phyloP scores from a whole-genome alignment of 2,329 filamentous ascomycete species.

The Aspergillus fijiensis region DNA sequence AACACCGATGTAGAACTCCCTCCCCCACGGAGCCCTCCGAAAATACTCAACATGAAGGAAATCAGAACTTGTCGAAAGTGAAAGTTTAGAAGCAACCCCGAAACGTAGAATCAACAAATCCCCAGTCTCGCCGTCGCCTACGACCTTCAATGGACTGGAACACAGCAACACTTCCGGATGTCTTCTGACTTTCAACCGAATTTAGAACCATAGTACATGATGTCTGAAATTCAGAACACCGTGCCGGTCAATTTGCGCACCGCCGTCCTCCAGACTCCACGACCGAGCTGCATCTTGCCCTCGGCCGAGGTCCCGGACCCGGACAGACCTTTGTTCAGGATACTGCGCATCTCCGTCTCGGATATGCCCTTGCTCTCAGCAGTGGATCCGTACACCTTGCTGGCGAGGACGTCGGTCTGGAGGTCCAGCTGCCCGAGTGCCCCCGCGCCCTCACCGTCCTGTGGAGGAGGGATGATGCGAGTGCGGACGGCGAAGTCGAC shows the following conservation, averaged over 20 bases:
- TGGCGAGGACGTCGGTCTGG: slow-evolving; percentile 40
- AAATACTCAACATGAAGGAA: not conserved
- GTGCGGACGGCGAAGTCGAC: slow-evolving; percentile 43
- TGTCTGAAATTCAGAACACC: slow-evolving; percentile 28
- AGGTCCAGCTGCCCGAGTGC: slow-evolving; percentile 33
- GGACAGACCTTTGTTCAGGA: slow-evolving; percentile 31
- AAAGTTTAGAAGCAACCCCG: not conserved
- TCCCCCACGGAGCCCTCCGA: too few species aligned
- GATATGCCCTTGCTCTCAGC: slow-evolving; percentile 28
- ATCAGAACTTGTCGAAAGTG: too few species aligned
- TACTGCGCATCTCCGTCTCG: slow-evolving; percentile 38
- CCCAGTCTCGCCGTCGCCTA: too few species aligned
- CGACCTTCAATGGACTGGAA: too few species aligned
- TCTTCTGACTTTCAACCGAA: too few species aligned
- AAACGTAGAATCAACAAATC: too few species aligned
- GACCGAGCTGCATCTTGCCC: slow-evolving; percentile 28
- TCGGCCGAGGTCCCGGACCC: slow-evolving; percentile 14
- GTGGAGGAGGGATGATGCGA: slow-evolving; percentile 17
- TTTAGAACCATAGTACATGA: too few species aligned
- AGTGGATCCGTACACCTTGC: slow-evolving; percentile 44
- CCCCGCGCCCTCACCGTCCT: slow-evolving; percentile 13
- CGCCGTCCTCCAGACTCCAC: slow-evolving; percentile 42
- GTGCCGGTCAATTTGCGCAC: slow-evolving; percentile 36
- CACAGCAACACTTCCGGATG: too few species aligned
- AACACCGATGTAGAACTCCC: too few species aligned